These are phyloP conservation scores for Malus hybrid DNA, from an alignment of 331 rosid genomes.

Conservation along the genomic window DNA sequence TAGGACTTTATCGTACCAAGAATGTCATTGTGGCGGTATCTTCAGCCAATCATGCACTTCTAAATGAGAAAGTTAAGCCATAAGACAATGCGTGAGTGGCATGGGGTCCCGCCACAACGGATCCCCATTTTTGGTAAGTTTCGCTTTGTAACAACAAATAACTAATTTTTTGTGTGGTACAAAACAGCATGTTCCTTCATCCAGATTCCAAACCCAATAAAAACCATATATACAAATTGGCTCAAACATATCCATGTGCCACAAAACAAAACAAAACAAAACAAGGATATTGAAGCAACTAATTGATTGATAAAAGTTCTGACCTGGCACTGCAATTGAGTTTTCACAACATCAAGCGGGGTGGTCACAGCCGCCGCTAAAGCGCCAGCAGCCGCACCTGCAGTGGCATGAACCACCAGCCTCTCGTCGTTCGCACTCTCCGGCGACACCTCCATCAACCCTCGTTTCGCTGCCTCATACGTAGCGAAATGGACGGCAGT, in stretches of 20 bases:
- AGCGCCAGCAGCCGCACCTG: conserved; percentile 33
- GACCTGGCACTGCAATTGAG: conserved; percentile 44
- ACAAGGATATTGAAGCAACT: background rate
- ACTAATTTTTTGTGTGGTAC: no score
- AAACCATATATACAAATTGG: background rate
- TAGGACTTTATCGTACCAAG: no score
- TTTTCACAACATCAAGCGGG: conserved; percentile 38
- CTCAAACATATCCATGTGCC: background rate
- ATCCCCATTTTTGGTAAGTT: no score
- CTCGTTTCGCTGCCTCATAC: conserved; percentile 34
- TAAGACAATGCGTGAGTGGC: no score
- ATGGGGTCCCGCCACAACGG: no score
- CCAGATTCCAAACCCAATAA: background rate
- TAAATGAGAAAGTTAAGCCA: no score
- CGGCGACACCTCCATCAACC: conserved; percentile 15
- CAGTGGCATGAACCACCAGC: conserved; percentile 32
- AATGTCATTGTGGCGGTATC: no score
- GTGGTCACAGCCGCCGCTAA: conserved; percentile 33
- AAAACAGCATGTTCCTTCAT: no score
- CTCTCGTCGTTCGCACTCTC: conserved; percentile 19
- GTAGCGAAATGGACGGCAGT: conserved; percentile 30
- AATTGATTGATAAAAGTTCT: background rate
- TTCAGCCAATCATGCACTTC: no score
- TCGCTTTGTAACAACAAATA: no score
- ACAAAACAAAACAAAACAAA: no score